Evolutionary conservation across 345 rosid species (phyloP).

Genomic region (Eucalyptus shirleyi): DNA sequence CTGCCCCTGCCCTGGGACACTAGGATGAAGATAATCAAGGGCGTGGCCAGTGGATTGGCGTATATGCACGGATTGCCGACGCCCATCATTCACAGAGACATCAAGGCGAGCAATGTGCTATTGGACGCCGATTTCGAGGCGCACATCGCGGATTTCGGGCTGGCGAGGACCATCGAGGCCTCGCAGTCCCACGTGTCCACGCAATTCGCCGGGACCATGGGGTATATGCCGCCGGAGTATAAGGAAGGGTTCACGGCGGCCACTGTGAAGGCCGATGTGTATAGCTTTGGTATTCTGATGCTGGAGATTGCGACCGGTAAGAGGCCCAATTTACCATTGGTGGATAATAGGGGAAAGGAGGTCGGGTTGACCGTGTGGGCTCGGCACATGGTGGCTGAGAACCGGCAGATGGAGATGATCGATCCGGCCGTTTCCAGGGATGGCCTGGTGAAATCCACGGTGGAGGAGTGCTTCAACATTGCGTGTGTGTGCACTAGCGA

Average conservation of each 20-base stretch:
- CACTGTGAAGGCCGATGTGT: constrained; percentile 53
- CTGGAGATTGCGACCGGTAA: constrained; percentile 47
- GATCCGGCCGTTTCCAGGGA: constrained; percentile 6
- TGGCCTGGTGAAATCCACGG: constrained; percentile 5
- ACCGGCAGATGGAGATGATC: constrained; percentile 40
- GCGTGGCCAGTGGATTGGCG: constrained; percentile 57
- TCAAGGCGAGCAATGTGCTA: constrained; percentile 72
- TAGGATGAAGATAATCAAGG: constrained; percentile 30
- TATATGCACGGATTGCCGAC: constrained; percentile 55
- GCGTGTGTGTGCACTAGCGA: constrained; percentile 46
- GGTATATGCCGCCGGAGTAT: constrained; percentile 98
- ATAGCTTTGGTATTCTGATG: constrained; percentile 81
- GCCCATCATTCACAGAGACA: constrained; percentile 80
- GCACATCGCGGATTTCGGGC: constrained; percentile 80
- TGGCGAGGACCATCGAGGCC: constrained; percentile 39
- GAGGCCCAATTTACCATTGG: constrained; percentile 55
- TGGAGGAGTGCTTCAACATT: constrained; percentile 47
- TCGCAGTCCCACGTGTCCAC: constrained; percentile 77
- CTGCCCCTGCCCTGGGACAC: constrained; percentile 43
- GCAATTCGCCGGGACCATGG: constrained; percentile 89
- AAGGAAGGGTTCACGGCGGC: constrained; percentile 61
- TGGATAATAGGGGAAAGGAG: constrained; percentile 1
- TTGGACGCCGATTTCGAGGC: constrained; percentile 46
- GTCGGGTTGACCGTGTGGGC: constrained; percentile 59
- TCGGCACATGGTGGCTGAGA: constrained; percentile 13